Evolutionary conservation across 768 basidiomycete species (phyloP).

Genomic region (Zangia roseola): DNA sequence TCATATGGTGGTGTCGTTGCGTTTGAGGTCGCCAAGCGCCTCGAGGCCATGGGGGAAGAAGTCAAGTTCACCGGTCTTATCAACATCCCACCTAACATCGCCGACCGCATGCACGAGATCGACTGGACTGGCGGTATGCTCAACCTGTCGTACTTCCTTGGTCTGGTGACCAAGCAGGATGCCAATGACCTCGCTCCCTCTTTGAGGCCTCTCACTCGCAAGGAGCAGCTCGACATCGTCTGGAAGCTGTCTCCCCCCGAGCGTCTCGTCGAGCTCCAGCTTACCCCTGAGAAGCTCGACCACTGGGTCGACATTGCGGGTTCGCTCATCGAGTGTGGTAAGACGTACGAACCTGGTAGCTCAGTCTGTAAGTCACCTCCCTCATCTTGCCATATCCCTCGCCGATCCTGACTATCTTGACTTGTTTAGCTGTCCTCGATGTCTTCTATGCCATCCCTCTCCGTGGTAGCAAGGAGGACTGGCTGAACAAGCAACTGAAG

Average conservation of each 20-base stretch:
- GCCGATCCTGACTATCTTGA: no score
- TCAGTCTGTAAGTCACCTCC: constrained; percentile 26
- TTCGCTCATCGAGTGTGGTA: constrained; percentile 32
- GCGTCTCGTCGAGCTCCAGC: constrained; percentile 28
- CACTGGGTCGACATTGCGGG: constrained; percentile 33
- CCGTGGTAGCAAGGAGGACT: constrained; percentile 26
- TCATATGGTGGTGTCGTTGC: constrained; percentile 46
- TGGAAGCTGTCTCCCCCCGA: constrained; percentile 32
- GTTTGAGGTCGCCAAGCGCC: constrained; percentile 41
- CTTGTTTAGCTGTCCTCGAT: constrained; percentile 21
- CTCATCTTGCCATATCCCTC: no score
- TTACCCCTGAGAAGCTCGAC: constrained; percentile 24
- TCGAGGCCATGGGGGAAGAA: constrained; percentile 35
- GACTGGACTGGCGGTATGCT: constrained; percentile 41
- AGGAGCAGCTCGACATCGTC: constrained; percentile 28
- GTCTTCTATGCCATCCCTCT: constrained; percentile 30
- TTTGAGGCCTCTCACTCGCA: constrained; percentile 22
- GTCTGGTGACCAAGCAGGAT: constrained; percentile 32
- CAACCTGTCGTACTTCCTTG: constrained; percentile 43
- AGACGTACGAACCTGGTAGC: constrained; percentile 23
- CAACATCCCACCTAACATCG: constrained; percentile 43
- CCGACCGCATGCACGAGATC: constrained; percentile 43
- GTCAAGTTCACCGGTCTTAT: constrained; percentile 42
- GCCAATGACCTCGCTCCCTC: constrained; percentile 23
- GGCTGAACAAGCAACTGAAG: constrained; percentile 30